A percentile compares a stretch with the other conserved stretches of the same genome.
Conservation (phyloP, 371 early-diverging fungal genomes). For the Lichtheimia hyalospora region DNA sequence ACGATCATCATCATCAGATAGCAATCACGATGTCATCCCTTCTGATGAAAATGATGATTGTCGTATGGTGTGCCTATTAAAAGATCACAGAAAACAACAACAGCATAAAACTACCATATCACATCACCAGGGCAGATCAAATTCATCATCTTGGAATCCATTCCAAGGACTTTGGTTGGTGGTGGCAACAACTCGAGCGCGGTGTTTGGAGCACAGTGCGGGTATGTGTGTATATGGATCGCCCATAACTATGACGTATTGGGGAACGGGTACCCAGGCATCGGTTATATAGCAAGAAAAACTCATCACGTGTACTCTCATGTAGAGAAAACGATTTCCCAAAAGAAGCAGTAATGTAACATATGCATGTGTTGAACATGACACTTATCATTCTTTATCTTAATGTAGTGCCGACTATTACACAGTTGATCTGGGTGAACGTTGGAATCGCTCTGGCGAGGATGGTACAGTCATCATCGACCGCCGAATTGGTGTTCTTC, state of each 20-base stretch:
- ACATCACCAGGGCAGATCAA: neutral
- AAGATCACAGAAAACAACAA: conserved; percentile 5
- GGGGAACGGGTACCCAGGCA: neutral
- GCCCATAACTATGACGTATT: neutral
- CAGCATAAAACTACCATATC: conserved; percentile 8
- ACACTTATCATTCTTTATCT: neutral
- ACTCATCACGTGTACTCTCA: neutral
- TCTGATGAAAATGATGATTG: conserved; percentile 11
- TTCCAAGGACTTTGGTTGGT: conserved; percentile 21
- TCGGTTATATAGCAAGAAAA: neutral
- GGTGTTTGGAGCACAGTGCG: conserved; percentile 19
- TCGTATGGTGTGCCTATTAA: conserved; percentile 23
- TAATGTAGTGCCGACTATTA: conserved; percentile 19
- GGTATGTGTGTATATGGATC: conserved; percentile 8
- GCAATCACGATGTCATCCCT: neutral
- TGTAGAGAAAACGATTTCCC: conserved; percentile 13
- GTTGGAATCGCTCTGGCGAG: conserved; percentile 18
- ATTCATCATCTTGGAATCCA: conserved; percentile 17
- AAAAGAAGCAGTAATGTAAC: conserved; percentile 15
- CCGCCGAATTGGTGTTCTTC: neutral
- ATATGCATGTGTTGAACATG: no score
- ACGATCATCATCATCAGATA: neutral
- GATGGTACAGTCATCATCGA: conserved; percentile 15
- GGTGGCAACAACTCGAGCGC: conserved; percentile 17
- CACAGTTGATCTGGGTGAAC: conserved; percentile 22